Evolutionary conservation across 192 early-diverging fungal species (phyloP).

Genomic region (Dimargaris xerosporica): DNA sequence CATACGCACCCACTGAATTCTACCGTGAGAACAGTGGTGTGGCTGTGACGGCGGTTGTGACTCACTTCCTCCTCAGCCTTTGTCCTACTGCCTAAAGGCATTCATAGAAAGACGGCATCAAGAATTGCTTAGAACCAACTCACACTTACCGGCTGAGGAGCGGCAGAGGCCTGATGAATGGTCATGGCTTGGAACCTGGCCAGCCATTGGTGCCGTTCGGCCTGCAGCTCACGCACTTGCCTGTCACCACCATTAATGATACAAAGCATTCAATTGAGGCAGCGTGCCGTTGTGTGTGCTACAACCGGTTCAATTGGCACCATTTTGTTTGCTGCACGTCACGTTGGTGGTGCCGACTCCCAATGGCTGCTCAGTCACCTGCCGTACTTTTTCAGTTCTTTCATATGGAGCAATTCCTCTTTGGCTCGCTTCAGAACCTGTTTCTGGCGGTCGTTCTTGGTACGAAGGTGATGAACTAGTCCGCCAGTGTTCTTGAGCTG

Average conservation of each 20-base stretch:
- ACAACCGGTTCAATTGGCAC: background rate
- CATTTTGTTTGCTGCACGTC: background rate
- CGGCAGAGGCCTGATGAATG: background rate
- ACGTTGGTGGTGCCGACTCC: background rate
- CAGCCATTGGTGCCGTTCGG: background rate
- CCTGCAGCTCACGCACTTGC: background rate
- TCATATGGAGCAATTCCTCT: conserved; percentile 13
- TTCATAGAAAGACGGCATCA: background rate
- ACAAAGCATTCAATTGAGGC: background rate
- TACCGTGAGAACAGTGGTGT: background rate
- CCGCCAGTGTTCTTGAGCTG: conserved; percentile 12
- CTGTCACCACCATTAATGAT: background rate
- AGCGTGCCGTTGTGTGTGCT: background rate
- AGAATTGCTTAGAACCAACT: background rate
- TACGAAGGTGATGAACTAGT: conserved; percentile 12
- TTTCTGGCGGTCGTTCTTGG: conserved; percentile 13
- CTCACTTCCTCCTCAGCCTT: background rate
- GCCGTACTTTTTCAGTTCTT: conserved; percentile 14
- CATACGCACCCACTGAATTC: no score
- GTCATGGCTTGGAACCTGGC: background rate
- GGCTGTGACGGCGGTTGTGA: background rate
- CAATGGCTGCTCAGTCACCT: background rate
- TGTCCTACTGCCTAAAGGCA: background rate
- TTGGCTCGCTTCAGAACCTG: conserved; percentile 15
- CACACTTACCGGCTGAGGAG: background rate